Percentiles rank a stretch among this genome's conserved stretches.
phyloP scores from a whole-genome alignment of 495 filamentous ascomycete genomes.

The Aspergillus taichungensis region DNA sequence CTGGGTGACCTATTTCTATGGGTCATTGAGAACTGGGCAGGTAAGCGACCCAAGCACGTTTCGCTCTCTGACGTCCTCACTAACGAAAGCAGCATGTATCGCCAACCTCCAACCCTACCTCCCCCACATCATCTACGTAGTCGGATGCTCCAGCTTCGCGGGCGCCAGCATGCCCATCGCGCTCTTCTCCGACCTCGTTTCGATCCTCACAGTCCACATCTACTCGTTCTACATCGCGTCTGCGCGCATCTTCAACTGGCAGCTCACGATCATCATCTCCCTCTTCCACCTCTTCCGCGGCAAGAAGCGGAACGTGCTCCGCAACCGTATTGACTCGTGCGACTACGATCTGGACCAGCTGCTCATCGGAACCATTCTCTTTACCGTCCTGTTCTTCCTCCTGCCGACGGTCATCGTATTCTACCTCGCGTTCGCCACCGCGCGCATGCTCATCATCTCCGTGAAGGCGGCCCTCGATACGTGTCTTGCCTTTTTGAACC shows the following conservation, averaged over 20 bases:
- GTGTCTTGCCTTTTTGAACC: constrained; percentile 85
- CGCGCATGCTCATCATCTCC: constrained; percentile 88
- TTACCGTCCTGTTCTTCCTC: constrained; percentile 91
- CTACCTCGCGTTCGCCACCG: constrained; percentile 90
- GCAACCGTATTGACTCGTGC: constrained; percentile 96
- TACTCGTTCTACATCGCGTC: constrained; percentile 97
- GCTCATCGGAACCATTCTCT: constrained; percentile 90
- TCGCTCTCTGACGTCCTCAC: not conserved
- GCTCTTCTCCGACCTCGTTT: constrained; percentile 89
- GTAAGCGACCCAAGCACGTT: constrained; percentile 29
- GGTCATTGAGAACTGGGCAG: constrained; percentile 97
- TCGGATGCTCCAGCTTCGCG: constrained; percentile 90
- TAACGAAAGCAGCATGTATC: constrained; percentile 53
- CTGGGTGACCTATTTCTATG: constrained; percentile 91
- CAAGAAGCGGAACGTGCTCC: constrained; percentile 94
- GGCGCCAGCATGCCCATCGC: constrained; percentile 97
- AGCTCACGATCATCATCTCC: constrained; percentile 89
- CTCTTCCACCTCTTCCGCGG: constrained; percentile 97
- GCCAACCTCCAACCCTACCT: constrained; percentile 65
- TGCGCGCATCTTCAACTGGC: constrained; percentile 96
- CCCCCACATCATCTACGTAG: constrained; percentile 81
- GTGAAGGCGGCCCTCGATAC: constrained; percentile 87
- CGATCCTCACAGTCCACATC: constrained; percentile 87
- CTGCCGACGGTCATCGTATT: constrained; percentile 93
- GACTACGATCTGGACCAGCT: constrained; percentile 99